Conservation (phyloP, 73 alveolate species). For the Paramecium sexaurelia region DNA sequence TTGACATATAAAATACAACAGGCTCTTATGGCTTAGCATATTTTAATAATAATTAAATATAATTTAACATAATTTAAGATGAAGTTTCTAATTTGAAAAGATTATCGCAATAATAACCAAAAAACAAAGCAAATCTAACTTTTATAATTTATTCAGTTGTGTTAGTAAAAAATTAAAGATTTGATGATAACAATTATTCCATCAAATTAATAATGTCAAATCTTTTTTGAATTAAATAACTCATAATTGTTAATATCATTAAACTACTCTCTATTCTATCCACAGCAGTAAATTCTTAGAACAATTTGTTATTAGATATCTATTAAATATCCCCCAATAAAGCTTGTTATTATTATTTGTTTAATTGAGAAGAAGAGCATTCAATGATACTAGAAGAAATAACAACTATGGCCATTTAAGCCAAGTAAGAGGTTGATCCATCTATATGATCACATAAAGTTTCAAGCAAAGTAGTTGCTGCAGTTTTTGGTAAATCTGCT, state of each 20-base stretch:
- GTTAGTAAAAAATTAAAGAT: background rate
- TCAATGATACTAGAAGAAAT: constrained; percentile 32
- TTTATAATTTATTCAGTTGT: background rate
- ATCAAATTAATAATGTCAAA: constrained; percentile 5
- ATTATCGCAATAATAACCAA: constrained; percentile 57
- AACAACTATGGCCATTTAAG: constrained; percentile 67
- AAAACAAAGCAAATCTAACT: constrained; percentile 20
- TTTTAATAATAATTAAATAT: background rate
- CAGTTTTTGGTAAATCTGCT: constrained; percentile 67
- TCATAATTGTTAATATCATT: constrained; percentile 36
- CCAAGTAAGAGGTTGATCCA: constrained; percentile 72
- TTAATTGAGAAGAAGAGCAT: constrained; percentile 30
- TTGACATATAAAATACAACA: constrained; percentile 32
- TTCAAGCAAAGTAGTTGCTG: constrained; percentile 82
- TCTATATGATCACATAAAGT: constrained; percentile 80
- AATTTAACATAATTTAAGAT: background rate
- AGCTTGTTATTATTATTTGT: background rate
- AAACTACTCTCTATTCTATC: constrained; percentile 63
- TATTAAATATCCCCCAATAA: background rate
- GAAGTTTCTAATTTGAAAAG: constrained; percentile 34
- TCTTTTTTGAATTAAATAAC: constrained; percentile 58
- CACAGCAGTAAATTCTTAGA: background rate
- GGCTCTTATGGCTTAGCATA: constrained; percentile 29
- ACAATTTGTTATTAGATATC: background rate
- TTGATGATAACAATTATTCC: background rate